phyloP scores from a whole-genome alignment of 192 early-diverging fungal species.

The Spinellus fusiger region DNA sequence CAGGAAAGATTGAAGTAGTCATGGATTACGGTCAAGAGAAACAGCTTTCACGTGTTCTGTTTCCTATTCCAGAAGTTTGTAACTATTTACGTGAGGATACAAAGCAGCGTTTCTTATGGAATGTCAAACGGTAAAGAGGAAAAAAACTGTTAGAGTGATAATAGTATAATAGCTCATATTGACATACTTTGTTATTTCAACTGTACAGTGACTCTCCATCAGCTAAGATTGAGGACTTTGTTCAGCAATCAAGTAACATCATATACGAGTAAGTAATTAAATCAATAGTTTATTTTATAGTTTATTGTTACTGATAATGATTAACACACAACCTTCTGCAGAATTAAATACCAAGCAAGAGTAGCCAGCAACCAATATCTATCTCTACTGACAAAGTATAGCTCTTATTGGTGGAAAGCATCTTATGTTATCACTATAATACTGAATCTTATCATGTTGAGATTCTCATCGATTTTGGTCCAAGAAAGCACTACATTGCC shows the following conservation, averaged over 20 bases:
- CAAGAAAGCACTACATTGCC: not conserved
- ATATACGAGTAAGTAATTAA: slow-evolving; percentile 14
- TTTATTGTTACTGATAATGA: not conserved
- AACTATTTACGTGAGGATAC: slow-evolving; percentile 16
- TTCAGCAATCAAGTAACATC: slow-evolving; percentile 14
- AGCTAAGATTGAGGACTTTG: slow-evolving; percentile 21
- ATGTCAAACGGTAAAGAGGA: slow-evolving; percentile 18
- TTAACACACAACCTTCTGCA: not conserved
- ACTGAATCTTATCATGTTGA: slow-evolving; percentile 11
- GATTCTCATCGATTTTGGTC: not conserved
- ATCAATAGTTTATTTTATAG: not conserved
- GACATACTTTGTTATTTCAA: not conserved
- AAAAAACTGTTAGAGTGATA: not conserved
- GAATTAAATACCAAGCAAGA: slow-evolving; percentile 20
- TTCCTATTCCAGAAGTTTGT: slow-evolving; percentile 22
- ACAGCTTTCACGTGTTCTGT: slow-evolving; percentile 15
- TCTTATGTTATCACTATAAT: slow-evolving; percentile 9
- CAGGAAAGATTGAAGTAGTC: slow-evolving; percentile 20
- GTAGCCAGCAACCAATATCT: slow-evolving; percentile 13
- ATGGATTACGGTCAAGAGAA: slow-evolving; percentile 28
- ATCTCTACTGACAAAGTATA: slow-evolving; percentile 11
- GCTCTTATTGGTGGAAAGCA: slow-evolving; percentile 14
- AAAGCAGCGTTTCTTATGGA: slow-evolving; percentile 23
- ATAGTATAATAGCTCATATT: not conserved
- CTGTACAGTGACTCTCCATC: slow-evolving; percentile 15